A percentile compares a stretch with the other conserved stretches of the same genome.
Evolutionary conservation across 805 yeast species (phyloP).

Genomic region (Cyberlindnera sargentensis): DNA sequence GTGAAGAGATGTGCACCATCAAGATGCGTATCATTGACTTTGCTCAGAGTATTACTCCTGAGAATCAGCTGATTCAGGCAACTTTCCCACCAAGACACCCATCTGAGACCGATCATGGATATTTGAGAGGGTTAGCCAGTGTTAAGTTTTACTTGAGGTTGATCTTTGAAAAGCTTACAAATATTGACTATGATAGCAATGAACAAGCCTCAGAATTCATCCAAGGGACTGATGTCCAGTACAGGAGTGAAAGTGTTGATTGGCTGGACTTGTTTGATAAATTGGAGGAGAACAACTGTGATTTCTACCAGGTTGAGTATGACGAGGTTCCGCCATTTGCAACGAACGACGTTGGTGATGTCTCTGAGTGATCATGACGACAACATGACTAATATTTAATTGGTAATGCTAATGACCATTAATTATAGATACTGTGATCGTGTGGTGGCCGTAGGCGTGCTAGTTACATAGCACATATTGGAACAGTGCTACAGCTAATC

Average conservation of each 20-base stretch:
- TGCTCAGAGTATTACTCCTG: conserved; percentile 75
- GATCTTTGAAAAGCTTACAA: conserved; percentile 52
- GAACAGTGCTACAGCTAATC: not conserved
- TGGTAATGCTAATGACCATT: conserved; percentile 7
- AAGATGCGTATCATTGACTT: conserved; percentile 84
- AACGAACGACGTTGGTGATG: conserved; percentile 20
- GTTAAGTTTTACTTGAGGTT: conserved; percentile 57
- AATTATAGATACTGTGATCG: too few species aligned
- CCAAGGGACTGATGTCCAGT: conserved; percentile 15
- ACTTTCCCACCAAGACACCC: conserved; percentile 70
- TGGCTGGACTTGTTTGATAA: conserved; percentile 35
- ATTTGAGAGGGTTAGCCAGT: conserved; percentile 73
- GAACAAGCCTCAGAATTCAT: conserved; percentile 18
- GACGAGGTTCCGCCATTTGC: conserved; percentile 22
- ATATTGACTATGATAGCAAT: conserved; percentile 26
- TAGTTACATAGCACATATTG: too few species aligned
- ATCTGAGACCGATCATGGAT: conserved; percentile 68
- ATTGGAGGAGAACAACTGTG: conserved; percentile 26
- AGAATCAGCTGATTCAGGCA: conserved; percentile 41
- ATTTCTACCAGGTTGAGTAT: conserved; percentile 17
- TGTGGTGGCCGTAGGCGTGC: too few species aligned
- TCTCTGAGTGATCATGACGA: conserved; percentile 16
- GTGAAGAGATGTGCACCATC: conserved; percentile 24
- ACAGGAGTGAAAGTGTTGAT: conserved; percentile 22
- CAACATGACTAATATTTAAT: not conserved